phyloP scores from a whole-genome alignment of 2,329 filamentous ascomycete genomes.

The Botryotinia narcissicola region DNA sequence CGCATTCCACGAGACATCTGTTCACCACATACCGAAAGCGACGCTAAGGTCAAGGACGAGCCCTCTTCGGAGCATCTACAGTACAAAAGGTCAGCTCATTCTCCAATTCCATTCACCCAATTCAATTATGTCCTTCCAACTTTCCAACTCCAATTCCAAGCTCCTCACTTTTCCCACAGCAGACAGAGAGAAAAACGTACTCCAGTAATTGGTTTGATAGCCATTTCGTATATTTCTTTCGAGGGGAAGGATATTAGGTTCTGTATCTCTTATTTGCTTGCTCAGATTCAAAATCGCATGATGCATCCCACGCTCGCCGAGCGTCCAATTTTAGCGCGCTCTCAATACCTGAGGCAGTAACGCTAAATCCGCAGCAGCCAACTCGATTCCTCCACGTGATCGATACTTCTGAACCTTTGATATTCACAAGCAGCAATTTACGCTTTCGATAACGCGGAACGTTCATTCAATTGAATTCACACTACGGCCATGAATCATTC shows the following conservation, averaged over 20 bases:
- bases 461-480: neutral
- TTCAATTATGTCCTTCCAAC: constrained; percentile 7
- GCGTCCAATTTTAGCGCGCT: constrained; percentile 3
- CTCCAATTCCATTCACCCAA: constrained; percentile 21
- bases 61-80: constrained; percentile 56
- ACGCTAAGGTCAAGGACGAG: constrained; percentile 58
- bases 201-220: constrained; percentile 41
- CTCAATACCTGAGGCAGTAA: constrained; percentile 1
- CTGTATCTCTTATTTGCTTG: constrained; percentile 32
- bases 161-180: neutral
- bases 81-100: constrained; percentile 33
- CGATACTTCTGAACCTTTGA: neutral
- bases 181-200: constrained; percentile 32
- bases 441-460: neutral
- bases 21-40: constrained; percentile 49
- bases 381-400: constrained; percentile 12
- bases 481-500: neutral
- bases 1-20: neutral
- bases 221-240: constrained; percentile 35
- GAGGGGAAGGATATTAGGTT: constrained; percentile 31
- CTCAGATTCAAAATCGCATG: constrained; percentile 30
- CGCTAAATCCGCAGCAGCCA: neutral
- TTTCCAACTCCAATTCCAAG: neutral
- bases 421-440: neutral
- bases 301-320: constrained; percentile 21